These are phyloP conservation scores for Tylopilus cervinicoccineus DNA, from an alignment of 768 basidiomycete genomes.

Conservation along the genomic window DNA sequence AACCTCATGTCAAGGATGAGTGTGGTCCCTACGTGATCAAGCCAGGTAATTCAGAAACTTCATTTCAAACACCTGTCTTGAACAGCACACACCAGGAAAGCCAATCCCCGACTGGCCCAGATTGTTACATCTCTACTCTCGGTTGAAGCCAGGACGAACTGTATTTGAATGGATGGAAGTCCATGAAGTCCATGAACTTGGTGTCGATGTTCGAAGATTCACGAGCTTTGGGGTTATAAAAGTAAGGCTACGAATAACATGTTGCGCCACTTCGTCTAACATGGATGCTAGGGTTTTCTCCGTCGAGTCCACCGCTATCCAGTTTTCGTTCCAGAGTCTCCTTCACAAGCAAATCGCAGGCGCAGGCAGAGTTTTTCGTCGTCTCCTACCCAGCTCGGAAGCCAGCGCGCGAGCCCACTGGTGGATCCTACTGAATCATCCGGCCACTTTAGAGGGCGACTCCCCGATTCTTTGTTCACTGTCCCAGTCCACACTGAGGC, in stretches of 20 bases:
- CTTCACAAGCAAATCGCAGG: conserved; percentile 19
- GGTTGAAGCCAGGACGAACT: conserved; percentile 77
- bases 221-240: conserved; percentile 98
- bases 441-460: conserved; percentile 20
- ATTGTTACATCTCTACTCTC: conserved; percentile 82
- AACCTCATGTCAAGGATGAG: conserved; percentile 80
- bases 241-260: conserved; percentile 33
- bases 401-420: conserved; percentile 7
- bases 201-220: conserved; percentile 91
- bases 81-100: conserved; percentile 39
- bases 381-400: conserved; percentile 9
- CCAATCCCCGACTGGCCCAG: conserved; percentile 81
- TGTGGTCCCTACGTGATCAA: conserved; percentile 90
- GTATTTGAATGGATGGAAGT: conserved; percentile 86
- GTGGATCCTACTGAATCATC: conserved; percentile 12
- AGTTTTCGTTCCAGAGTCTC: conserved; percentile 50
- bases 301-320: conserved; percentile 94
- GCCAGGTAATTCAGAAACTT: conserved; percentile 42
- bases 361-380: conserved; percentile 31
- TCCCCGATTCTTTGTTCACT: conserved; percentile 19
- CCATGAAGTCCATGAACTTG: conserved; percentile 62
- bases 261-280: not conserved
- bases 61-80: conserved; percentile 1
- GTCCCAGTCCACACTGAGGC: conserved; percentile 17
- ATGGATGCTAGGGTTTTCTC: conserved; percentile 69